phyloP scores from a whole-genome alignment of 352 stramenopile genomes.

The Globisporangium spiculum region DNA sequence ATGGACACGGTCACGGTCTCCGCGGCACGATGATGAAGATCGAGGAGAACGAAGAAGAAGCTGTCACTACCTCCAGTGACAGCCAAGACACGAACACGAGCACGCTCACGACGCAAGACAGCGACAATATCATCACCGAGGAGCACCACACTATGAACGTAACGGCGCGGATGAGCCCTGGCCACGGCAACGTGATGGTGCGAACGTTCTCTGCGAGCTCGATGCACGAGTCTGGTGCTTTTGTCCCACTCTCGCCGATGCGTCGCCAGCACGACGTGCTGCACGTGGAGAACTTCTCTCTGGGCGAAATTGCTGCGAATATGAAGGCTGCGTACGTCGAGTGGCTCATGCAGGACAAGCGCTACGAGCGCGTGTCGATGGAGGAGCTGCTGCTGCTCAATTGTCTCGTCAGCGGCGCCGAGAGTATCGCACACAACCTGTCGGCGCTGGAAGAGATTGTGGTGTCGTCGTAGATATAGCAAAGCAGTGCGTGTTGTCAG shows the following conservation, averaged over 20 bases:
- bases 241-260: conserved; percentile 48
- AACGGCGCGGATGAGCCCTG: not conserved
- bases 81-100: not conserved
- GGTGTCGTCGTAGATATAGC: conserved; percentile 42
- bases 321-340: conserved; percentile 80
- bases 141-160: conserved; percentile 6
- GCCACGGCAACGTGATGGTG: conserved; percentile 1
- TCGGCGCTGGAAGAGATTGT: conserved; percentile 76
- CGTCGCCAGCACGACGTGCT: conserved; percentile 72
- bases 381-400: conserved; percentile 80
- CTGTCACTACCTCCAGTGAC: too few relatives aligned
- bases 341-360: conserved; percentile 73
- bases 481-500: too few relatives aligned
- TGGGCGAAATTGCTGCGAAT: conserved; percentile 56
- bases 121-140: not conserved
- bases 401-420: conserved; percentile 75
- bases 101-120: not conserved
- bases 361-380: conserved; percentile 75
- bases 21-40: conserved; percentile 19
- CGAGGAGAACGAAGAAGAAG: conserved; percentile 15
- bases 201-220: conserved; percentile 1
- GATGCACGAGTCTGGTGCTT: not conserved
- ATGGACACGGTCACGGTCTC: too few relatives aligned
- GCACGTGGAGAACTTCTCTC: conserved; percentile 77
- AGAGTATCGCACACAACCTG: conserved; percentile 68